Base-by-base conservation (phyloP, 495 filamentous ascomycete species). In the Penicillium samsonianum region DNA sequence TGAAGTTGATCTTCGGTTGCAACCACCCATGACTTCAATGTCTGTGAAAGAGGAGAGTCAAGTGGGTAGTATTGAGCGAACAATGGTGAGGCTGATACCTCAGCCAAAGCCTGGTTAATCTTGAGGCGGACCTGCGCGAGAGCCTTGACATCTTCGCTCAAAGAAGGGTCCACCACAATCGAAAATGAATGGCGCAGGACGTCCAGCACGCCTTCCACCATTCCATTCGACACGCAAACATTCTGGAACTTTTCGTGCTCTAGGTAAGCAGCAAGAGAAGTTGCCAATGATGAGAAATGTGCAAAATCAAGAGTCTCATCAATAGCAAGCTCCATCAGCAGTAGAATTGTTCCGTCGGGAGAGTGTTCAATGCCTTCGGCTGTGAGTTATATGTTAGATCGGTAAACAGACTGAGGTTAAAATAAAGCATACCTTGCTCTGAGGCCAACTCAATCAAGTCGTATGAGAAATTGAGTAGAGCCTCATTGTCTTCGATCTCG, bases 71-170 rank as follows among this genome's bases (percentile, higher is more conserved):
- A 46, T 35, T 75, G 67, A 55, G 75, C 63, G 50, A 91, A 91
- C 30, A 71, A 65, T 4, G 81, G 71, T 0, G 82, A 73, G 3
- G 80, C 79, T 1, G 87, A 89, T 2, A 90, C 68, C 45, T 92
- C 87, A 10, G 85, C 83, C 16, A 90, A 67, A 8, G 79, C 71
- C 41, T 80, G 73, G 35, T 84, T 84, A 50, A 86, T 77, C 22
- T 80, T 79, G 17, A 74, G 68, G 26, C 81, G 80, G 28, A 85
- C 67, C 50, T 83, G 79, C 10, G 78, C 73, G 35, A 89, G 67
- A 41, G 78, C 71, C 48, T 82, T 73, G 17, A 73, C 68, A 9
- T 83, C 78, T 14, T 86, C 85, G 25, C 52, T 65, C 9, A 66
- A 68, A 35, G 70, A 65, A n/a, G 50, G 44, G 38, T 69, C 65